Base-by-base conservation (phyloP, 768 basidiomycete genomes). In the Coprinellus micaceus region DNA sequence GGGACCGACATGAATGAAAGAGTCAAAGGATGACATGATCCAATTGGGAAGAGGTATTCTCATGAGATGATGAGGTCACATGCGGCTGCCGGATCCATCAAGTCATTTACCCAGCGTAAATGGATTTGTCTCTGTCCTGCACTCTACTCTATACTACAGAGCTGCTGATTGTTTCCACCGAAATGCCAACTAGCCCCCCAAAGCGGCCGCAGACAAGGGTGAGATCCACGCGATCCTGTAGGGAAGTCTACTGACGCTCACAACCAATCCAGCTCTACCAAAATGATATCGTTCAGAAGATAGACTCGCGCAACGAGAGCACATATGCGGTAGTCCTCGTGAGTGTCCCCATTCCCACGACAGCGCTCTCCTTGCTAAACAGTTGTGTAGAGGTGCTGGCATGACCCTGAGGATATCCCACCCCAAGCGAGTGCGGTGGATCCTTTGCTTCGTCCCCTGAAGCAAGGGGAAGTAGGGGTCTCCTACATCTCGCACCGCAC, bases 401-500 rank as follows among this genome's bases (percentile, higher is more conserved):
- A 91, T 59, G 91, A 94, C 67, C 84, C 85, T 10, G 91, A 94
- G 60, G 90, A 91, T 57, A 66, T 82, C 13, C 78, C 77, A 29
- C 71, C 76, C 2, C 67, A 72, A 25, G 71, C 73, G 33, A 69
- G 69, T 17, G 62, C 75, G 40, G 41, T 53, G 22, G 89, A 93
- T 69, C 88, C 89, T 12, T 76, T 93, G 52, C 83, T 91, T 79
- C 79, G 91, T 45, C 84, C 85, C 10, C 79, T 94, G 21, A 64
- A 77, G 52, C 84, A 80, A 52, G 92, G 92, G 39, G 92, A 94
- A 77, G 86, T 94, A 43, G 91, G 89, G 47, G 83, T 94, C 37
- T 84, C 86, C 19, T 91, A 87, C 68, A 74, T 84, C 33, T 74
- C 78, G 0, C 68, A 72, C 33, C 64, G 63, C 10, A 69, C 76